Conservation (phyloP, 2,329 filamentous ascomycete species). For the Alternaria ventricosa region DNA sequence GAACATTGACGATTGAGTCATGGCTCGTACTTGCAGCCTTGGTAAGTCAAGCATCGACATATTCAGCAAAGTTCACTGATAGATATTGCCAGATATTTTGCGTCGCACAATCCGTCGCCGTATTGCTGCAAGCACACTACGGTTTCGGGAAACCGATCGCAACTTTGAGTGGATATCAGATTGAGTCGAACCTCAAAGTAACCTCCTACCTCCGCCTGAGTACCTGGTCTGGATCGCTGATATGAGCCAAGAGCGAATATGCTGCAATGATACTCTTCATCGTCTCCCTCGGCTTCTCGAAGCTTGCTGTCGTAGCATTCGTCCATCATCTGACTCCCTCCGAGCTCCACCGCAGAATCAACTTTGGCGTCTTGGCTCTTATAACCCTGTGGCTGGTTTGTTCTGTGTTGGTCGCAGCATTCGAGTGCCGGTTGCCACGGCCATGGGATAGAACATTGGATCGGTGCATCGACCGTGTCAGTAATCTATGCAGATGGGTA, state of each 20-base stretch:
- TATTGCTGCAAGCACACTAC: slow-evolving; percentile 22
- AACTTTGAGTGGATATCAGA: slow-evolving; percentile 10
- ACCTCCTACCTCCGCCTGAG: not conserved
- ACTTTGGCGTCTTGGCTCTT: slow-evolving; percentile 16
- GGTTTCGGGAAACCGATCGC: slow-evolving; percentile 29
- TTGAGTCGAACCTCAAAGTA: slow-evolving; percentile 23
- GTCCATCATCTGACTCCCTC: slow-evolving; percentile 30
- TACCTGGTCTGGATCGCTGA: not conserved
- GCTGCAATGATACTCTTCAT: slow-evolving; percentile 33
- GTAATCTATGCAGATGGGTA: not conserved
- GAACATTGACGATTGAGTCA: slow-evolving; percentile 20
- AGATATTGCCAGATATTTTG: slow-evolving; percentile 18
- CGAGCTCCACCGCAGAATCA: slow-evolving; percentile 18
- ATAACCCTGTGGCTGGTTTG: slow-evolving; percentile 19
- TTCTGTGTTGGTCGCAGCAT: slow-evolving; percentile 19
- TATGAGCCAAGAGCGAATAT: slow-evolving; percentile 30
- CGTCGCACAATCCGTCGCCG: slow-evolving; percentile 25
- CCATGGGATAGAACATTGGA: slow-evolving; percentile 24
- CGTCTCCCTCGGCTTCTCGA: slow-evolving; percentile 33
- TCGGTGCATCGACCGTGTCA: slow-evolving; percentile 24
- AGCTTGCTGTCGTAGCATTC: slow-evolving; percentile 35
- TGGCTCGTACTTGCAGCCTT: slow-evolving; percentile 22
- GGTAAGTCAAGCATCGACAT: slow-evolving; percentile 5
- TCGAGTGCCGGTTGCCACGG: slow-evolving; percentile 23
- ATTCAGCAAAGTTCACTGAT: not conserved